These are phyloP conservation scores for Pinus tabuliformis DNA, from an alignment of 75 land plant genomes.

Conservation along the genomic window DNA sequence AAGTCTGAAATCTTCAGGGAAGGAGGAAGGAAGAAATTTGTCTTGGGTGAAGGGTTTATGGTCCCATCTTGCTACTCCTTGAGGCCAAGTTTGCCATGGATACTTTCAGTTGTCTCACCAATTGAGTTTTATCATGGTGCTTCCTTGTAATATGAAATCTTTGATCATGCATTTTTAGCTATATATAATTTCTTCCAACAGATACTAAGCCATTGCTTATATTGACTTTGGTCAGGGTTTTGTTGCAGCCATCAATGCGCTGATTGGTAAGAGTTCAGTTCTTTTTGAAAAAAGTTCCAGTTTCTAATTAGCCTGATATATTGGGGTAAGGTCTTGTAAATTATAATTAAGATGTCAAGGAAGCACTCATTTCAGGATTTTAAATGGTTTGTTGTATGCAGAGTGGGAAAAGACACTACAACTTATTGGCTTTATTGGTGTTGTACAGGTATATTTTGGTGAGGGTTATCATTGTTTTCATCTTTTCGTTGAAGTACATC, in stretches of 20 bases:
- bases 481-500: background rate
- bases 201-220: background rate
- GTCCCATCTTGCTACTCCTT: no score
- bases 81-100: no score
- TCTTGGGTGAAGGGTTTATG: no score
- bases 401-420: conserved; percentile 98
- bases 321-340: background rate
- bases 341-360: background rate
- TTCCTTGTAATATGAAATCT: background rate
- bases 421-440: conserved; percentile 75
- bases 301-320: background rate
- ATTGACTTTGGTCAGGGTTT: conserved; percentile 52
- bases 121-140: background rate
- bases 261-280: conserved; percentile 47
- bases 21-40: no score
- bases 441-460: conserved; percentile 60
- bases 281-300: background rate
- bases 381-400: conserved; percentile 27
- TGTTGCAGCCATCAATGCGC: conserved; percentile 58
- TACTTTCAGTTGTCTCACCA: no score
- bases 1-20: no score
- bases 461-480: background rate
- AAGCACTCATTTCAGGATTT: background rate
- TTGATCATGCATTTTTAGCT: background rate
- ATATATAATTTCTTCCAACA: background rate